Evolutionary conservation across 768 basidiomycete species (phyloP).

Genomic region (Trametes villosa): DNA sequence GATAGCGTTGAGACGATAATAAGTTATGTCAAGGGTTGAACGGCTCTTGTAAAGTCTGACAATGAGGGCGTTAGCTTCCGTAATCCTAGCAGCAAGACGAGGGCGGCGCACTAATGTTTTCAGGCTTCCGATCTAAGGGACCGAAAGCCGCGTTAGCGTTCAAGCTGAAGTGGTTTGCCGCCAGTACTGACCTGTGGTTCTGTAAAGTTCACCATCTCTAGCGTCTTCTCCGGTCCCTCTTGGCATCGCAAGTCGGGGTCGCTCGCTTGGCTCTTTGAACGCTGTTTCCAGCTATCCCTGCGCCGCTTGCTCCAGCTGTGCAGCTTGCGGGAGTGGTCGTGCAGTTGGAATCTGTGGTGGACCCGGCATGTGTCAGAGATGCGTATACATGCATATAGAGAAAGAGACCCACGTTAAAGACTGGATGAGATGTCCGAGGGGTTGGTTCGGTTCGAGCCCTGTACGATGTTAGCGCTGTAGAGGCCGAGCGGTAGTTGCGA

Average conservation of each 20-base stretch:
- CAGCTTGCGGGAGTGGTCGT: slow-evolving; percentile 12
- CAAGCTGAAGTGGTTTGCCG: not conserved
- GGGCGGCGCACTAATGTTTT: slow-evolving; percentile 36
- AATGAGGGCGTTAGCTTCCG: no score
- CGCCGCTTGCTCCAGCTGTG: slow-evolving; percentile 8
- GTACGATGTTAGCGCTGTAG: not conserved
- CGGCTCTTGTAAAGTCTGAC: not conserved
- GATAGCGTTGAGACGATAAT: not conserved
- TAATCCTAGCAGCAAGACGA: not conserved
- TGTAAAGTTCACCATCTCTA: slow-evolving; percentile 10
- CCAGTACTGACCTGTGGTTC: slow-evolving; percentile 14
- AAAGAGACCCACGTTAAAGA: slow-evolving; percentile 4
- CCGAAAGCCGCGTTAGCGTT: not conserved
- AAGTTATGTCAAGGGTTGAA: slow-evolving; percentile 9
- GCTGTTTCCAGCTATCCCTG: slow-evolving; percentile 9
- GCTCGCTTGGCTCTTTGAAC: not conserved
- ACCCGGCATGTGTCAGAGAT: not conserved
- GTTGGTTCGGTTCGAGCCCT: slow-evolving; percentile 15
- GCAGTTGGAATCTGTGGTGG: slow-evolving; percentile 4
- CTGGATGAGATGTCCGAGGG: slow-evolving; percentile 1
- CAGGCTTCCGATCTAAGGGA: slow-evolving; percentile 33
- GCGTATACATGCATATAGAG: not conserved
- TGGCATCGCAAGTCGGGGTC: not conserved
- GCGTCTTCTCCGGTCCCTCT: not conserved
- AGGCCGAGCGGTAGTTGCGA: no score